These are phyloP conservation scores for Termitomyces sp. DNA, from an alignment of 768 basidiomycete species.

Conservation along the genomic window DNA sequence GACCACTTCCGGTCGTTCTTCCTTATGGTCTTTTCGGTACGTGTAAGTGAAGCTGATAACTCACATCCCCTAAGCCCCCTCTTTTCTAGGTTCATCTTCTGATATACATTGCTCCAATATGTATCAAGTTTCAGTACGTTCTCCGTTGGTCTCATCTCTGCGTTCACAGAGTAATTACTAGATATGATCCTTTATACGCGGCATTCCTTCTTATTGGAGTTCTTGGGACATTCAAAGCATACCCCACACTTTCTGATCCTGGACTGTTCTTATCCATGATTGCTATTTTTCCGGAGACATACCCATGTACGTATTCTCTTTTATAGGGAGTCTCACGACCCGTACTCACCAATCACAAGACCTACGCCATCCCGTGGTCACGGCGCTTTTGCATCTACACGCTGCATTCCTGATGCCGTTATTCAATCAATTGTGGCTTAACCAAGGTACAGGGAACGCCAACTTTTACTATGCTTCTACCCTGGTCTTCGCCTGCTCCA, in stretches of 20 bases:
- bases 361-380: conserved; percentile 81
- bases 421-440: conserved; percentile 90
- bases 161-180: conserved; percentile 22
- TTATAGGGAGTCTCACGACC: neutral
- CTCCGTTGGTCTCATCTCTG: neutral
- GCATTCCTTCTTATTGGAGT: conserved; percentile 73
- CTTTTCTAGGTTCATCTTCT: conserved; percentile 64
- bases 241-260: conserved; percentile 87
- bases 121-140: conserved; percentile 81
- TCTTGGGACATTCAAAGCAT: conserved; percentile 84
- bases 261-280: conserved; percentile 84
- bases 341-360: conserved; percentile 41
- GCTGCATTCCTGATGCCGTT: conserved; percentile 83
- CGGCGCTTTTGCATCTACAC: conserved; percentile 77
- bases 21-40: conserved; percentile 87
- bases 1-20: conserved; percentile 97
- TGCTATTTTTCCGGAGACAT: conserved; percentile 77
- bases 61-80: neutral
- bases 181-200: conserved; percentile 84
- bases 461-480: conserved; percentile 98
- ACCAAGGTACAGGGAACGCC: conserved; percentile 90
- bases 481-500: conserved; percentile 86
- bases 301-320: conserved; percentile 59
- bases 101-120: conserved; percentile 81
- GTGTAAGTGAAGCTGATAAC: conserved; percentile 17